phyloP scores from a whole-genome alignment of 2,329 filamentous ascomycete genomes.

The Venturia pyrina region DNA sequence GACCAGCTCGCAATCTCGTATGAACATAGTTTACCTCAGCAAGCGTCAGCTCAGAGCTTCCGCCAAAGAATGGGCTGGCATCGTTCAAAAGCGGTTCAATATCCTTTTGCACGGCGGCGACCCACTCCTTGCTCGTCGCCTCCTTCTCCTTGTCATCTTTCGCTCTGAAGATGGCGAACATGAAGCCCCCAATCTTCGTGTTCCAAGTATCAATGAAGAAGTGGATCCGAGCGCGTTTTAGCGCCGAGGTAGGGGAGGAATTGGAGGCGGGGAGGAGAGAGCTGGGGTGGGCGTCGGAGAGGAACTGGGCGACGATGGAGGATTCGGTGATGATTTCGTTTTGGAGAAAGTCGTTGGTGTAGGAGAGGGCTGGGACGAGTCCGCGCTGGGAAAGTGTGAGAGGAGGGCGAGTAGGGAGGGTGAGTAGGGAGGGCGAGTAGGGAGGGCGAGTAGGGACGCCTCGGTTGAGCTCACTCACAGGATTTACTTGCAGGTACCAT shows the following conservation, averaged over 20 bases:
- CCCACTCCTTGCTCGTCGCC: slow-evolving; percentile 38
- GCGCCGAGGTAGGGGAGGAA: slow-evolving; percentile 42
- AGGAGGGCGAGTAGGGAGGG: slow-evolving; percentile 11
- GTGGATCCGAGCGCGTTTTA: slow-evolving; percentile 54
- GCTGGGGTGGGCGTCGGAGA: slow-evolving; percentile 59
- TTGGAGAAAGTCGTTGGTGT: slow-evolving; percentile 39
- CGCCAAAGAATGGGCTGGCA: slow-evolving; percentile 36
- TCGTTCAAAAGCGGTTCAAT: slow-evolving; percentile 58
- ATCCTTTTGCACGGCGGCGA: slow-evolving; percentile 54
- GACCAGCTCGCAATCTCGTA: background rate
- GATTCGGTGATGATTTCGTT: slow-evolving; percentile 63
- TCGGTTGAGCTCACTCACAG: slow-evolving; percentile 35
- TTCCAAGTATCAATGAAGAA: slow-evolving; percentile 66
- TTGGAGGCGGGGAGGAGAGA: slow-evolving; percentile 51
- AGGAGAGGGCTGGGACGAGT: slow-evolving; percentile 60
- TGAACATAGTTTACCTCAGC: slow-evolving; percentile 51
- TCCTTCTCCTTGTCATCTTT: slow-evolving; percentile 41
- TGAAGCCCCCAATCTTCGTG: slow-evolving; percentile 45
- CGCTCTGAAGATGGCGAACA: slow-evolving; percentile 39
- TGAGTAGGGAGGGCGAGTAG: slow-evolving; percentile 12
- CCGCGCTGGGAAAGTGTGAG: slow-evolving; percentile 41
- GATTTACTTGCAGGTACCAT: slow-evolving; percentile 70
- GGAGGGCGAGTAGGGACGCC: slow-evolving; percentile 12
- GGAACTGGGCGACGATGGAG: slow-evolving; percentile 61
- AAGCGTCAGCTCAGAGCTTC: slow-evolving; percentile 48